Conservation (phyloP, 805 yeast genomes). For the Metschnikowia kofuensis region DNA sequence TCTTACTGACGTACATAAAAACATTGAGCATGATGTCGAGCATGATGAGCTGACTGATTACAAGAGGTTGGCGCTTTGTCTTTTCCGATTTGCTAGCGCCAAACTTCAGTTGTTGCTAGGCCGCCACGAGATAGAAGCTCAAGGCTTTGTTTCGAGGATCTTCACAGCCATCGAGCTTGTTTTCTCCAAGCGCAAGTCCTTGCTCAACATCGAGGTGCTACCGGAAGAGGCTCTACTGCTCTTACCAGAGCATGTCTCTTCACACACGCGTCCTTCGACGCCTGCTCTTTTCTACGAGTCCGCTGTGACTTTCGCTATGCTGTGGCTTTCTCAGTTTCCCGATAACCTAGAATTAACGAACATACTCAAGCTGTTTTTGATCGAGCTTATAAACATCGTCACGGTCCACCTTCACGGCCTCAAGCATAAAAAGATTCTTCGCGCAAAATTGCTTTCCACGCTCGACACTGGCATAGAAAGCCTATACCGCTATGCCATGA, state of each 20-base stretch:
- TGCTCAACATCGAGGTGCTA: conserved; percentile 22
- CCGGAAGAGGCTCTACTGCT: conserved; percentile 13
- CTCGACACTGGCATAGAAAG: conserved; percentile 19
- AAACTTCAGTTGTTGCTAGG: conserved; percentile 14
- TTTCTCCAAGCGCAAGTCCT: conserved; percentile 27
- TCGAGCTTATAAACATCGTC: conserved; percentile 30
- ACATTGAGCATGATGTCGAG: conserved; percentile 27
- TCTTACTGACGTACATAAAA: conserved; percentile 32
- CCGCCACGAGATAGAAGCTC: conserved; percentile 3
- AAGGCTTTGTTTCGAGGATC: conserved; percentile 20
- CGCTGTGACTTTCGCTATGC: conserved; percentile 27
- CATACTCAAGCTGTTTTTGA: conserved; percentile 30
- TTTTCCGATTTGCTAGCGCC: conserved; percentile 32
- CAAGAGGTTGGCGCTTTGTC: conserved; percentile 30
- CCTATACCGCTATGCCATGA: conserved; percentile 14
- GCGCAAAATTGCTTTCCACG: conserved; percentile 16
- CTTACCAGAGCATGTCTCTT: conserved; percentile 1
- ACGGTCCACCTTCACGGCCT: conserved; percentile 28
- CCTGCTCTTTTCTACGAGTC: conserved; percentile 27
- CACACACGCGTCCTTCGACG: conserved; percentile 1
- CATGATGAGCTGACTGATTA: conserved; percentile 28
- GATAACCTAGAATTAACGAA: conserved; percentile 16
- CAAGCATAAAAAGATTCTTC: conserved; percentile 22
- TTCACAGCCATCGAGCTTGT: conserved; percentile 33
- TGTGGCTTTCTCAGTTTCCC: conserved; percentile 22